Base-by-base conservation (phyloP, 352 stramenopile genomes). In the Pythium rishiriense region DNA sequence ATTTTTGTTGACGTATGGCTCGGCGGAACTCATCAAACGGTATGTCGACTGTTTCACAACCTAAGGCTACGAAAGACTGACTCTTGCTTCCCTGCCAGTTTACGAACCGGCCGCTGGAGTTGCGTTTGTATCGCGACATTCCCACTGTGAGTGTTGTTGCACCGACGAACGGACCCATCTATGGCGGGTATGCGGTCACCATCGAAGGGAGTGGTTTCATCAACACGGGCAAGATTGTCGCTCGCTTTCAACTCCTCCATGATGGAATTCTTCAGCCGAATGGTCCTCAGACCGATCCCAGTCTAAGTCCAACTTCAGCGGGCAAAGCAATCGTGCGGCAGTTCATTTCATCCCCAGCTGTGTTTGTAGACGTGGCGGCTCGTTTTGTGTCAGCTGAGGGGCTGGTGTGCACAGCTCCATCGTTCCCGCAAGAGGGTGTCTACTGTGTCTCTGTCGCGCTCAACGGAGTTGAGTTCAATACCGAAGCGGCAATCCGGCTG, bases 101-200 rank as follows among this genome's bases (percentile, higher is more conserved):
- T 47, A 91, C 83, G 9, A 77, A 73, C 0, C 67, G 61, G 10
- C 80, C 85, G 4, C 43, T 88, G 10, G 60, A 67, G 9, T 52
- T 94, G 3, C 68, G 82, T n/a, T 56, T 91, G 21, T 91, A 92
- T 48, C 57, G 61, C 19, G 46, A 76, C 12, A 70, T 79, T 3
- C 83, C 85, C 0, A 56, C 28, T 0, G 67, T 91, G 19, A 51
- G 53, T 0, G 48, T 69, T 2, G 60, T 94, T 0, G 58, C 82
- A 0, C 86, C 86, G 0, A 84, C 85, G 69, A 88, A 92, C 58
- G 86, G 86, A 0, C 82, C 86, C 14, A 79, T 94, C 17, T 94
- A 90, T 47, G 86, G 86, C 12, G 83, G 82, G 2, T 87, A 85
- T 50, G 41, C 67, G 0, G 60, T 94, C 21, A 72, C 82, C 12